A percentile compares a stretch with the other conserved stretches of the same genome.
Evolutionary conservation across 1,284 basidiomycete species (phyloP).

Genomic region (Testicularia cyperi): DNA sequence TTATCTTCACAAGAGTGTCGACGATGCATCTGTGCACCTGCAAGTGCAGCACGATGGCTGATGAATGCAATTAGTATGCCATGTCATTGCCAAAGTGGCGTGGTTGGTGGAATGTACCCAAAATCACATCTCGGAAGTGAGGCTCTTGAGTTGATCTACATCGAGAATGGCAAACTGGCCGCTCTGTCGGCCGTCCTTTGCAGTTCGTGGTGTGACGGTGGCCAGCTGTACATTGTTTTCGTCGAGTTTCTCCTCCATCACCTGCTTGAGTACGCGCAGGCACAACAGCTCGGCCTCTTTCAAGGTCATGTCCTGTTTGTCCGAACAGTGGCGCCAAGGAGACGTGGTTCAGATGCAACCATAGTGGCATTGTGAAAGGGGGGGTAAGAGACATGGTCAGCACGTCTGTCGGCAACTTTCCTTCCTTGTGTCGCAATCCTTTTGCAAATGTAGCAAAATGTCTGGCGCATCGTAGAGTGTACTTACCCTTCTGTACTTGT

Average conservation of each 20-base stretch:
- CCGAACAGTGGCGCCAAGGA: no score
- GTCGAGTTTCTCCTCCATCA: constrained; percentile 99
- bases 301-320: constrained; percentile 86
- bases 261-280: constrained; percentile 90
- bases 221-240: constrained; percentile 97
- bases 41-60: no score
- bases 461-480: not conserved
- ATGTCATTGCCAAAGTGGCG: no score
- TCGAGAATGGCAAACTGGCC: constrained; percentile 56
- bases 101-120: not conserved
- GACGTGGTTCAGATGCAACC: no score
- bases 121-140: constrained; percentile 57
- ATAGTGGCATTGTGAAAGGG: not conserved
- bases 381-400: no score
- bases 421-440: no score
- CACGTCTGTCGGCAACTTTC: no score
- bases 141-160: constrained; percentile 49
- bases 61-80: no score
- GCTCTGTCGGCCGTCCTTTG: constrained; percentile 50
- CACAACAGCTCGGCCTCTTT: constrained; percentile 83
- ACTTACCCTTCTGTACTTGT: constrained; percentile 90
- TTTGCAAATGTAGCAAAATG: not conserved
- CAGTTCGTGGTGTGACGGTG: constrained; percentile 60
- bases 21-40: no score
- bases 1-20: no score